A percentile compares a stretch with the other conserved stretches of the same genome.
These are phyloP conservation scores for Dissophora ornata DNA, from an alignment of 192 early-diverging fungal genomes.

Conservation along the genomic window DNA sequence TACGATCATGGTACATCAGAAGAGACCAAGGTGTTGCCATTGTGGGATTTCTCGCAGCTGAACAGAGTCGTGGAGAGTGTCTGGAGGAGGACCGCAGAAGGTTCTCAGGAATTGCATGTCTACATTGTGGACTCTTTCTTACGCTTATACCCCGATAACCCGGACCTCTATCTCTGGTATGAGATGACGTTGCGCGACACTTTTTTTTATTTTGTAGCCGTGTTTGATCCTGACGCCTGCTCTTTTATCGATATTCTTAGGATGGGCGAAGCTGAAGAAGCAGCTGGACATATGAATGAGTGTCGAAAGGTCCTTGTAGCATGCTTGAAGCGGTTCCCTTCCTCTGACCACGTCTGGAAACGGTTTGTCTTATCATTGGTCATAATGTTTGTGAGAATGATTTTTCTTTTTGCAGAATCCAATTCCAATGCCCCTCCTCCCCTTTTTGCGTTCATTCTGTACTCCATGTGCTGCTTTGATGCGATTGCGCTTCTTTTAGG, in stretches of 20 bases:
- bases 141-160: constrained; percentile 15
- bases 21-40: neutral
- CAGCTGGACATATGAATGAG: constrained; percentile 5
- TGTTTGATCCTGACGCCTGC: too few relatives aligned
- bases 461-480: neutral
- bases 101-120: constrained; percentile 4
- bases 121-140: constrained; percentile 18
- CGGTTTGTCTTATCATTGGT: constrained; percentile 31
- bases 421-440: constrained; percentile 19
- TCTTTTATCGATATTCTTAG: too few relatives aligned
- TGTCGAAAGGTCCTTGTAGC: constrained; percentile 19
- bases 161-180: constrained; percentile 33
- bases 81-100: constrained; percentile 3
- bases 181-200: neutral
- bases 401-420: constrained; percentile 1
- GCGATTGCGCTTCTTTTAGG: constrained; percentile 5
- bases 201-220: neutral
- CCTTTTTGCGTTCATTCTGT: neutral
- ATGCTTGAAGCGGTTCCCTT: constrained; percentile 29
- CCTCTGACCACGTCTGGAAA: constrained; percentile 43
- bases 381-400: neutral
- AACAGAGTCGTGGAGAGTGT: constrained; percentile 23
- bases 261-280: constrained; percentile 20
- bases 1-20: constrained; percentile 12
- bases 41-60: constrained; percentile 22